Evolutionary conservation across 2,329 filamentous ascomycete species (phyloP), one percentile per base, ranked within the genome.

Genomic region (Thelonectria blattea): DNA sequence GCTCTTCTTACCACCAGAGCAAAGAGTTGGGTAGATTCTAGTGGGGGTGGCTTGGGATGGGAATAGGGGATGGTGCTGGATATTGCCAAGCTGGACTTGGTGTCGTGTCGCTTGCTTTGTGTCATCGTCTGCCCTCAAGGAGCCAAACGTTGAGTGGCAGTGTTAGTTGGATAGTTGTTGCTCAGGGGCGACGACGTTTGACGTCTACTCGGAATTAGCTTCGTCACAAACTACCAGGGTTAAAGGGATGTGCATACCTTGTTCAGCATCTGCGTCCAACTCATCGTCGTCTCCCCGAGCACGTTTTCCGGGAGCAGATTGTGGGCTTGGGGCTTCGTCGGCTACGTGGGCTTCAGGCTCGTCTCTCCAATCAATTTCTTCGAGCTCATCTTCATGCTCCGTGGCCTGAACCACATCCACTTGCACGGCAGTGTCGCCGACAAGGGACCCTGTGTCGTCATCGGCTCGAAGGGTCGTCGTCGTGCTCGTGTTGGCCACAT

Each of bases 121-220:
- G 55, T 61, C 48, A 60, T 59, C 52, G 12, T 60, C 49, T 57
- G 56, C 57, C 51, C 60, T 37, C 51, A 24, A 41, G 22, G 32
- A 67, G 50, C 37, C 51, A 55, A 39, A 34, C 45, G 34, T 34
- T 47, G 50, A 45, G 62, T 60, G 50, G 48, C 27, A 58, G 52
- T 42, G 60, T 68, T 68, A 70, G 69, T 62, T 62, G 43, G 47
- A 51, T 42, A 46, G 39, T 32, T 37, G 52, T 24, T 37, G 41
- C 37, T 57, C 54, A 74, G 49, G 74, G 78, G 58, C 83, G 82
- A 71, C 78, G 80, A 68, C 83, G 83, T 76, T 85, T 86, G 73
- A 76, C 71, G 71, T 83, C 83, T 76, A 67, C 41, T 42, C 24
- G 63, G 60, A 14, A 63, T 80, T 71, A 79, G 76, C 52, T 41